Evolutionary conservation across 1,139 yeast genomes (phyloP), one percentile per base, ranked within the genome.

Genomic region (Kluyveromyces sp.): DNA sequence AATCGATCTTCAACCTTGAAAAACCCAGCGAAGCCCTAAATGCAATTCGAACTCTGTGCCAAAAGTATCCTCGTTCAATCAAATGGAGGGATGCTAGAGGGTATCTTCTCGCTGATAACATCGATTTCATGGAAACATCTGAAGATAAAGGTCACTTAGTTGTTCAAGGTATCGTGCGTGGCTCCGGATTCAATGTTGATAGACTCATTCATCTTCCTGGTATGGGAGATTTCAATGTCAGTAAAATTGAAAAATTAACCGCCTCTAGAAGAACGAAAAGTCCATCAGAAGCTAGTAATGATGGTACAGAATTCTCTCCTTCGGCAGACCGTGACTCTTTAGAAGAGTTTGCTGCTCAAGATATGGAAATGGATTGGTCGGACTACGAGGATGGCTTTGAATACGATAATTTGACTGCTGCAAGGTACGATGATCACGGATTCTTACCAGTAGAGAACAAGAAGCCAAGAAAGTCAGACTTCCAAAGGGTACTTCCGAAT

Each of bases 31-130:
- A 92, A 54, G 75, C 85, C 26, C 55, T 75, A 32, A 86, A 84
- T 58, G 81, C 89, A 45, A 71, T 85, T 36, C 77, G 98, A 61
- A 71, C 74, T 2, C 59, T 94, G 36, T 85, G 96, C 60, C 97
- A 92, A 60, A 86, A 82, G 65, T 78, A 81, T 59, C 98, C 98
- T 30, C 83, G 82, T 61, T 80, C 88, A 2, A 73, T 94, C 38
- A 76, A 77, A 35, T 94, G 98, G 98, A 81, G 98, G 69, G 97
- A 92, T 57, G 70, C 81, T 28, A 75, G 98, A 62, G 94, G 96
- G 6, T 94, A 90, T 69, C 48, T 92, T 52, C 74, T 92, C 25
- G 94, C 95, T 1, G 95, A 88, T 55, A 59, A 66, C 2, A 72
- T 80, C 1, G 65, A 67, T 34, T 82, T 78, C 73, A 65, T 68